These are phyloP conservation scores for Tremella fuciformis DNA, from an alignment of 768 basidiomycete genomes.

Conservation along the genomic window DNA sequence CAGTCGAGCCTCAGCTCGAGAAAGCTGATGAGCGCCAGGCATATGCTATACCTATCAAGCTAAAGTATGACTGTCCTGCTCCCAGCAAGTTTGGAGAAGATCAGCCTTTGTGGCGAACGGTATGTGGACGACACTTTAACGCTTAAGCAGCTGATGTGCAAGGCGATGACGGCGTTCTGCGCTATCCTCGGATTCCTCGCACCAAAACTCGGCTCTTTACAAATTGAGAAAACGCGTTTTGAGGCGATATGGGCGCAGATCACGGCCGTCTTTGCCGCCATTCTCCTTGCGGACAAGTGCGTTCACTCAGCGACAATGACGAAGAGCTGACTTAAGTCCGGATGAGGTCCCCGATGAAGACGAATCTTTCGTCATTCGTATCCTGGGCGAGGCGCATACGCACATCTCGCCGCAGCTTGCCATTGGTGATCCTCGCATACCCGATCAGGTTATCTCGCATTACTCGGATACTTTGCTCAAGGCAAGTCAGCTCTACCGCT, in stretches of 20 bases:
- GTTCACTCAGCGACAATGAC: neutral
- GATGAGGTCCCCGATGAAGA: conserved; percentile 26
- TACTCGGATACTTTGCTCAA: conserved; percentile 33
- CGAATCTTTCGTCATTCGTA: conserved; percentile 37
- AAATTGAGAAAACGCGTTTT: conserved; percentile 37
- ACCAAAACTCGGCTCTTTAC: too few relatives aligned
- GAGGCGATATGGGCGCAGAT: conserved; percentile 80
- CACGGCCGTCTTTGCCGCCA: conserved; percentile 35
- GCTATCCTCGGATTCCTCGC: conserved; percentile 54
- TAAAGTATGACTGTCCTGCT: conserved; percentile 91
- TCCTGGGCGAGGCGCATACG: conserved; percentile 23
- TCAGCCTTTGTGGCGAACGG: conserved; percentile 88
- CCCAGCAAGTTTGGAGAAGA: conserved; percentile 86
- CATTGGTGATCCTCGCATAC: conserved; percentile 18
- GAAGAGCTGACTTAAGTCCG: conserved; percentile 8
- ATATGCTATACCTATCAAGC: conserved; percentile 82
- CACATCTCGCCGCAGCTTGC: conserved; percentile 27
- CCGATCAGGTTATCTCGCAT: conserved; percentile 26
- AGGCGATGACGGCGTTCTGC: conserved; percentile 41
- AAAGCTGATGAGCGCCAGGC: conserved; percentile 54
- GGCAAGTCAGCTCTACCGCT: conserved; percentile 38
- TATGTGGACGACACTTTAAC: conserved; percentile 55
- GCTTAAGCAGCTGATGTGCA: neutral
- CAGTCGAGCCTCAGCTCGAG: neutral
- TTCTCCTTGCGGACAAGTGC: conserved; percentile 38